Evolutionary conservation across 495 filamentous ascomycete species (phyloP).

Genomic region (Penicillium subrubescens): DNA sequence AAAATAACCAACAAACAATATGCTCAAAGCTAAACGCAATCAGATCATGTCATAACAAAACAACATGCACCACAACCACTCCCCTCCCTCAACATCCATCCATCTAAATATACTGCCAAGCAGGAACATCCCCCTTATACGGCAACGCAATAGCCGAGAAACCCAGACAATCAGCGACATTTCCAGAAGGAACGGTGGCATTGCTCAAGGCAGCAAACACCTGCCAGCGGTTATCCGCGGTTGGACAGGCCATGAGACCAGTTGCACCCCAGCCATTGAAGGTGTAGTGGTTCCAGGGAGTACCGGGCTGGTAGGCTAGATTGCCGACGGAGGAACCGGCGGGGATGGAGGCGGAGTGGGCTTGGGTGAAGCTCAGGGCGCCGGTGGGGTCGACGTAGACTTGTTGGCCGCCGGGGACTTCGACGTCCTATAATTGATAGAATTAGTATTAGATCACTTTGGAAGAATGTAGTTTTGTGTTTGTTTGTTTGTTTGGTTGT

Average conservation of each 20-base stretch:
- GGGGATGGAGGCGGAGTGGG: constrained; percentile 61
- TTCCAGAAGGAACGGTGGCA: constrained; percentile 41
- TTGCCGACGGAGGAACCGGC: constrained; percentile 49
- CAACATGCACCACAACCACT: background rate
- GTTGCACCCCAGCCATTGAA: constrained; percentile 35
- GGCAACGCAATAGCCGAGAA: constrained; percentile 39
- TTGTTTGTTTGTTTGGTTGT: background rate
- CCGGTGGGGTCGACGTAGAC: constrained; percentile 62
- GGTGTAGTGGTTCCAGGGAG: constrained; percentile 30
- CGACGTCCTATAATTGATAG: constrained; percentile 36
- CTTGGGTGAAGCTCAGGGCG: constrained; percentile 58
- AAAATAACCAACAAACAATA: background rate
- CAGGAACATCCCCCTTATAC: constrained; percentile 29
- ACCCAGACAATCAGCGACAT: constrained; percentile 42
- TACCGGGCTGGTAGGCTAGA: constrained; percentile 39
- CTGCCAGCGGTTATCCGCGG: constrained; percentile 42
- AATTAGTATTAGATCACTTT: background rate
- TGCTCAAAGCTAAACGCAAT: background rate
- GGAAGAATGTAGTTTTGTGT: background rate
- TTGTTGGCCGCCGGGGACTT: constrained; percentile 66
- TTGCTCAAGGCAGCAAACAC: constrained; percentile 44
- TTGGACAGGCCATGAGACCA: constrained; percentile 50
- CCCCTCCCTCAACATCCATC: background rate
- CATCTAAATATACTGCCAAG: constrained; percentile 47
- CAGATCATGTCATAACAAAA: background rate